These are phyloP conservation scores for Kwoniella mangroviensis DNA, from an alignment of 768 basidiomycete species.

Conservation along the genomic window DNA sequence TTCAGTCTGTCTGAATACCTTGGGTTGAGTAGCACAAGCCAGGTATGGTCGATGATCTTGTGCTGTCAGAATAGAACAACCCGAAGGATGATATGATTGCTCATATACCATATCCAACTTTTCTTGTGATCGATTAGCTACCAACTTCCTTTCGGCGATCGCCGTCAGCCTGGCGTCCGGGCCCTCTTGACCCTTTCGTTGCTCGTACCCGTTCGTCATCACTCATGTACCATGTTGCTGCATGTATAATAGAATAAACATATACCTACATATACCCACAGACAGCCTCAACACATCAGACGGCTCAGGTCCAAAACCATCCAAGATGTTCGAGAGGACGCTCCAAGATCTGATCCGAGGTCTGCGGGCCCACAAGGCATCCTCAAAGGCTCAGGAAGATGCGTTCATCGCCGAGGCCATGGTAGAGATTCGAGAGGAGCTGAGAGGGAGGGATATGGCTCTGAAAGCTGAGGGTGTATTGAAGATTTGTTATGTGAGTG, in stretches of 20 bases:
- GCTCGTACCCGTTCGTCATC: neutral
- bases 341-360: slow-evolving; percentile 94
- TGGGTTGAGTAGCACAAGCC: neutral
- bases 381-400: slow-evolving; percentile 82
- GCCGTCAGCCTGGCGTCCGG: slow-evolving; percentile 1
- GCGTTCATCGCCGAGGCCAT: slow-evolving; percentile 71
- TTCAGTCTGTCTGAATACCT: neutral
- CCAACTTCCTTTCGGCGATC: slow-evolving; percentile 11
- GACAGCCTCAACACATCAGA: neutral
- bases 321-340: slow-evolving; percentile 89
- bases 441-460: slow-evolving; percentile 93
- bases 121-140: neutral
- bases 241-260: too few species aligned
- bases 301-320: neutral
- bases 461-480: slow-evolving; percentile 92
- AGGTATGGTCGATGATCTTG: neutral
- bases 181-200: neutral
- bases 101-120: neutral
- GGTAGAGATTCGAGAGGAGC: slow-evolving; percentile 75
- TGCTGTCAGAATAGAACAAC: too few species aligned
- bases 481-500: slow-evolving; percentile 97
- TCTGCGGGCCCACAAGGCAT: slow-evolving; percentile 89
- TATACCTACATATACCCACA: neutral
- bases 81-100: neutral
- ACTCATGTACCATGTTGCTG: too few species aligned